Evolutionary conservation across 1,139 yeast species (phyloP).

Genomic region (Geotrichum cucujoidarum): DNA sequence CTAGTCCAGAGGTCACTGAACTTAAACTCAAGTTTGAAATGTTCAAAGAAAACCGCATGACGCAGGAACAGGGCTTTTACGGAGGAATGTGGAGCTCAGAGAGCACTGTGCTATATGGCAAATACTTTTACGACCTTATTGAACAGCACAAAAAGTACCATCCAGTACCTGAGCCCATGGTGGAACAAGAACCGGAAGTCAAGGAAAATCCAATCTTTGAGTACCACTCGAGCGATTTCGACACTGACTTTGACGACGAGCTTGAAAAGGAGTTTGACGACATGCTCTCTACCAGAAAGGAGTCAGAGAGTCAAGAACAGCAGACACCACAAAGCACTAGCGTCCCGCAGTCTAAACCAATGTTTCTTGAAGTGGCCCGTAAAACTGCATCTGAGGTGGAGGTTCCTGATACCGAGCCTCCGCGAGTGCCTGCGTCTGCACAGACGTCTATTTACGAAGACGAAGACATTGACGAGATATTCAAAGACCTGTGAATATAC

Average conservation of each 20-base stretch:
- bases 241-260: constrained; percentile 20
- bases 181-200: neutral
- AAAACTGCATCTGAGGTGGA: no score
- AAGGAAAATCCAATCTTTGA: neutral
- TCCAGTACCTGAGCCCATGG: neutral
- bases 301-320: neutral
- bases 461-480: neutral
- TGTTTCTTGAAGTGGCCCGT: no score
- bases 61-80: neutral
- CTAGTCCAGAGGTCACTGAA: constrained; percentile 1
- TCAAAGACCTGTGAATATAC: no score
- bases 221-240: neutral
- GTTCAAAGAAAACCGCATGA: neutral
- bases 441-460: neutral
- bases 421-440: no score
- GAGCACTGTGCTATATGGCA: constrained; percentile 11
- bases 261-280: constrained; percentile 18
- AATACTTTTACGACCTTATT: constrained; percentile 9
- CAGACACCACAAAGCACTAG: no score
- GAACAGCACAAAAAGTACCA: neutral
- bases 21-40: constrained; percentile 4
- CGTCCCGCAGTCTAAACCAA: no score
- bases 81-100: constrained; percentile 4
- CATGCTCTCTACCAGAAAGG: constrained; percentile 4
- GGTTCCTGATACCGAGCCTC: no score